Evolutionary conservation across 2,329 filamentous ascomycete genomes (phyloP), one percentile per base, ranked within the genome.

Genomic region (Ilyonectria sp.): DNA sequence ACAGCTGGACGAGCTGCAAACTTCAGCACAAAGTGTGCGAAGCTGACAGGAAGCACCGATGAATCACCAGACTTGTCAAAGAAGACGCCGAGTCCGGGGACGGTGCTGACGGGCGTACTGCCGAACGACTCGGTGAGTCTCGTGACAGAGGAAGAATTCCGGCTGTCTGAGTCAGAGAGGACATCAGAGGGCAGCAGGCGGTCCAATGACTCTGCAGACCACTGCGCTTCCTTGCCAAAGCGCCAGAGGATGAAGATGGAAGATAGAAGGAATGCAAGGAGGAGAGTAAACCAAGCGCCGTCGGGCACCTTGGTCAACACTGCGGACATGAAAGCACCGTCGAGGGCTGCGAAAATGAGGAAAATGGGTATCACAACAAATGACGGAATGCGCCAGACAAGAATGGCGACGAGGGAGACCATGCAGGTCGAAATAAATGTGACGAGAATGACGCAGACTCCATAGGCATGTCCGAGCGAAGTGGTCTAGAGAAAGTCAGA

Each of bases 161-260:
- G 13, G 8, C 17, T n/a, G 21, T 54, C 26, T 35, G 13, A 15
- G 21, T 17, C 56, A 52, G 69, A 49, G 4, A 79, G 58, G 11
- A 83, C 78, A 13, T 82, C 21, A 76, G 46, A 84, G 85, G 46
- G 55, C 49, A 83, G 81, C 64, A 89, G 84, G 2, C 86, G 85
- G 71, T 93, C 91, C 62, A 86, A 82, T 0, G 86, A 85, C 79
- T 94, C 92, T 1, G 92, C 89, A 4, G 80, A 81, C 92, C 92
- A 94, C 76, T 94, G 92, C 65, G 88, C 86, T 75, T 94, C 91
- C 77, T 94, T 94, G 17, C 92, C 92, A 69, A 89, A 94, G n/a
- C 92, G 87, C 92, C 92, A 94, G 13, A 94, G 84, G 2, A 93
- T 83, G 73, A 94, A 92, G 31, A 93, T 79, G 47, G 79, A 81